Evolutionary conservation across 2,329 filamentous ascomycete species (phyloP).

Genomic region (Fusarium tricinctum): DNA sequence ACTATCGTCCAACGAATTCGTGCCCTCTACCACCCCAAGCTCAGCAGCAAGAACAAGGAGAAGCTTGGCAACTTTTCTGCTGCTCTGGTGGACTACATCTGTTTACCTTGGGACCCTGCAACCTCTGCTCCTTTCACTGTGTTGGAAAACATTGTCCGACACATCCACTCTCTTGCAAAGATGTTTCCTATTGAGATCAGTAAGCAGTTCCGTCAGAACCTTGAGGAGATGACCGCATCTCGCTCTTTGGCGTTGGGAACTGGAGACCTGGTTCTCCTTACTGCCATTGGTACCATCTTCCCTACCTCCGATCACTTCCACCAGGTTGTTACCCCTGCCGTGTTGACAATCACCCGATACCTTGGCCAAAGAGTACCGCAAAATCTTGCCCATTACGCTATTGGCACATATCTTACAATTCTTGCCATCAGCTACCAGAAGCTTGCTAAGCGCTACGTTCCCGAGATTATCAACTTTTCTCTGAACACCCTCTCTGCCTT

Average conservation of each 20-base stretch:
- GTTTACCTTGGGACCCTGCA: slow-evolving; percentile 60
- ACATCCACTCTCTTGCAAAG: slow-evolving; percentile 93
- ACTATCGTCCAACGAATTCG: slow-evolving; percentile 90
- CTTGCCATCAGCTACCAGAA: slow-evolving; percentile 86
- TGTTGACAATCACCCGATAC: slow-evolving; percentile 86
- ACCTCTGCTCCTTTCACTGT: slow-evolving; percentile 72
- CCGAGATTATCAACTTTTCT: slow-evolving; percentile 87
- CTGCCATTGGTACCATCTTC: slow-evolving; percentile 86
- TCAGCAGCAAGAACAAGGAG: slow-evolving; percentile 86
- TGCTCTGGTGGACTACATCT: slow-evolving; percentile 74
- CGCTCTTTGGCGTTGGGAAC: slow-evolving; percentile 67
- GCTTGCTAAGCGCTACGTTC: slow-evolving; percentile 87
- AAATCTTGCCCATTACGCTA: slow-evolving; percentile 74
- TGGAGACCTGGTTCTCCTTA: slow-evolving; percentile 86
- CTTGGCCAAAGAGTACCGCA: slow-evolving; percentile 82
- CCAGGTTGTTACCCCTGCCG: slow-evolving; percentile 90
- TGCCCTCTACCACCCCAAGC: slow-evolving; percentile 90
- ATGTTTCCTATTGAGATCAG: slow-evolving; percentile 84
- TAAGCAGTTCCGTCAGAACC: slow-evolving; percentile 80
- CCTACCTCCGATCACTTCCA: slow-evolving; percentile 98
- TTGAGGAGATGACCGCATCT: slow-evolving; percentile 67
- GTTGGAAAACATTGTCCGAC: slow-evolving; percentile 85
- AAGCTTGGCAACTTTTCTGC: slow-evolving; percentile 79
- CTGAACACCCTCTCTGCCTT: slow-evolving; percentile 80
- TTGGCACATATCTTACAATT: slow-evolving; percentile 83